Evolutionary conservation across 2,329 filamentous ascomycete genomes (phyloP), one percentile per base, ranked within the genome.

Genomic region (Trichoderma arundinaceum): DNA sequence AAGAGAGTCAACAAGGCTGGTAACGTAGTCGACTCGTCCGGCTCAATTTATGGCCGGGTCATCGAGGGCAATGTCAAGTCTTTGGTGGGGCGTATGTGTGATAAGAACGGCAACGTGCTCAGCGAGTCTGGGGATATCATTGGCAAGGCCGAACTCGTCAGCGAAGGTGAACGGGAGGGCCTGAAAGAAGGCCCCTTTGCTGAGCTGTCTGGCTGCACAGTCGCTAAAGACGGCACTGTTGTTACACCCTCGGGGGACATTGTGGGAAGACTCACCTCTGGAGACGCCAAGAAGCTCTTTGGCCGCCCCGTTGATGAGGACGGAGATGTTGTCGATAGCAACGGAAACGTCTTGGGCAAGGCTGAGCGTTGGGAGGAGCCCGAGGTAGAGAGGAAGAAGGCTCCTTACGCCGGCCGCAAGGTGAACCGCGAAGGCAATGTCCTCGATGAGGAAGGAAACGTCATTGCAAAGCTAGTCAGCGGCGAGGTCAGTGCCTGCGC

Each of bases 291-390:
- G 83, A 81, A 83, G 59, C 84, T 96, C 1, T 86, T 89, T 43
- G 92, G 92, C 15, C 89, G 91, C 53, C 73, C 82, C 8, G 92
- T 95, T 17, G 92, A 95, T 65, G 89, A 92, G 68, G 92, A 96
- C 69, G 92, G 92, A 43, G 92, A 95, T 65, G 88, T 96, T 38
- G 82, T 91, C 64, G 92, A 95, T 80, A 88, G 88, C 75, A 93
- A 92, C 73, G 86, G 86, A 38, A 88, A 88, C 68, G 74, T 79
- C 1, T 75, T 88, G 2, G 86, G 84, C 33, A 83, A 84, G 67
- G 85, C 86, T 0, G 86, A 88, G 75, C 80, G 86, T 19, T 88
- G 84, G 84, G 82, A 86, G 70, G 83, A 86, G 72, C 79, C 80
- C 10, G 82, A 81, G 71, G 87, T 79, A 4, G 78, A 83, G 74